Evolutionary conservation across 768 basidiomycete genomes (phyloP).

Genomic region (Tricholoma saponaceum): DNA sequence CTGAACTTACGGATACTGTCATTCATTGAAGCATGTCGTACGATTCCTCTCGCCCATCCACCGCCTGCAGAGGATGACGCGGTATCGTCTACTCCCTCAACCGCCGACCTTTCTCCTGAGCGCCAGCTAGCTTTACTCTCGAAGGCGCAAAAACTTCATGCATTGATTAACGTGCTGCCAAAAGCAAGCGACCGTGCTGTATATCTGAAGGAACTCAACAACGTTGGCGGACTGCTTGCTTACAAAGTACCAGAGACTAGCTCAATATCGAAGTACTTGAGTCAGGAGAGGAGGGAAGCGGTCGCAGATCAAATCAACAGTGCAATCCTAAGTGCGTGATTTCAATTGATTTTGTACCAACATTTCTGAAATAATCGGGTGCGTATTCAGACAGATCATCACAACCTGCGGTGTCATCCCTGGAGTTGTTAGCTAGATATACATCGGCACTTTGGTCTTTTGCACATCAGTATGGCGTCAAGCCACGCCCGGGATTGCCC

Average conservation of each 20-base stretch:
- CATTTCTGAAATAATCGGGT: not conserved
- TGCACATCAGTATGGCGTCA: slow-evolving; percentile 46
- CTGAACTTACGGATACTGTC: slow-evolving; percentile 85
- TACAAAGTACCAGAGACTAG: slow-evolving; percentile 79
- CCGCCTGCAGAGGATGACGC: slow-evolving; percentile 7
- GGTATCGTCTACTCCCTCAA: not conserved
- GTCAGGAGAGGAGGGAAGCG: slow-evolving; percentile 70
- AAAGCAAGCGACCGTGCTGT: slow-evolving; percentile 50
- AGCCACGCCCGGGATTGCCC: slow-evolving; percentile 43
- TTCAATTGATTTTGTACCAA: not conserved
- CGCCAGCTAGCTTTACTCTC: slow-evolving; percentile 47
- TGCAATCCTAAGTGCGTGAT: slow-evolving; percentile 73
- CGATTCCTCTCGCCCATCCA: slow-evolving; percentile 53
- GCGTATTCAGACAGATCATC: slow-evolving; percentile 43
- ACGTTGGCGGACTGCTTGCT: slow-evolving; percentile 77
- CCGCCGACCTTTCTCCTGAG: slow-evolving; percentile 29
- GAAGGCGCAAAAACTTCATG: slow-evolving; percentile 65
- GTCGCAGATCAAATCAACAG: slow-evolving; percentile 87
- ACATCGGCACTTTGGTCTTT: slow-evolving; percentile 58
- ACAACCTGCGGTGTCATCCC: slow-evolving; percentile 48
- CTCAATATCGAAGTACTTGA: slow-evolving; percentile 70
- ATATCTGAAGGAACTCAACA: slow-evolving; percentile 67
- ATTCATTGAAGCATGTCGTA: slow-evolving; percentile 84
- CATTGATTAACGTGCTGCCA: slow-evolving; percentile 51
- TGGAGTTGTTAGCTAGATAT: slow-evolving; percentile 66